Evolutionary conservation across 768 basidiomycete genomes (phyloP), one percentile per base, ranked within the genome.

Genomic region (Pisolithus marmoratus): DNA sequence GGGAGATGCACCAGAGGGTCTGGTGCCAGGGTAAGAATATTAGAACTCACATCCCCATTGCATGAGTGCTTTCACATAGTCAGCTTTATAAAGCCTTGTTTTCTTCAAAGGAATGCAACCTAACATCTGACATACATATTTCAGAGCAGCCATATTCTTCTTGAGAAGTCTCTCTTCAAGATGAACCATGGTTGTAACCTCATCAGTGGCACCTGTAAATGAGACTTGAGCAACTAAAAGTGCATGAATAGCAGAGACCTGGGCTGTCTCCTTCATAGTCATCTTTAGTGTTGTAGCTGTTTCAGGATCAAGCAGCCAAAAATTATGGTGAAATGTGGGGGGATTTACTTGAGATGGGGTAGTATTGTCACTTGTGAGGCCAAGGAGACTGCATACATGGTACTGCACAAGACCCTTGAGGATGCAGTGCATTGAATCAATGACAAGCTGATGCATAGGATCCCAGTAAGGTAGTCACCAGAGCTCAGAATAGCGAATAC

Each of bases 341-440:
- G 27, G 8, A 9, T 42, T 15, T 24, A 29, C 26, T 26, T 24
- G 19, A 34, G 48, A 34, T 17, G 37, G 46, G 9, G 48, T n/a
- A n/a, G 11, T 31, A 12, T 46, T 46, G 4, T 47, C 41, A 0
- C 9, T 52, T 1, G 49, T 57, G 19, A 60, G n/a, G 8, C 56
- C 45, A 3, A 59, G 27, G 23, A 52, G 37, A 1, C 29, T 48
- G 1, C 23, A 38, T 2, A 37, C 5, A 20, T 60, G 59, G 24
- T 40, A 22, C 27, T 55, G 36, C 0, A 48, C 52, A 8, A 53
- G 48, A 3, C 58, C 58, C 37, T 62, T 36, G 1, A 65, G 53
- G 8, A 69, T 27, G 23, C 48, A 57, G 22, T 69, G 68, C 66
- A 69, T 69, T 2, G 56, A 38, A 40, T 69, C 60, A 1, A 64